A percentile compares a stretch with the other conserved stretches of the same genome.
phyloP scores from a whole-genome alignment of 176 grass and related monocot species.

The Musa troglodytarum region DNA sequence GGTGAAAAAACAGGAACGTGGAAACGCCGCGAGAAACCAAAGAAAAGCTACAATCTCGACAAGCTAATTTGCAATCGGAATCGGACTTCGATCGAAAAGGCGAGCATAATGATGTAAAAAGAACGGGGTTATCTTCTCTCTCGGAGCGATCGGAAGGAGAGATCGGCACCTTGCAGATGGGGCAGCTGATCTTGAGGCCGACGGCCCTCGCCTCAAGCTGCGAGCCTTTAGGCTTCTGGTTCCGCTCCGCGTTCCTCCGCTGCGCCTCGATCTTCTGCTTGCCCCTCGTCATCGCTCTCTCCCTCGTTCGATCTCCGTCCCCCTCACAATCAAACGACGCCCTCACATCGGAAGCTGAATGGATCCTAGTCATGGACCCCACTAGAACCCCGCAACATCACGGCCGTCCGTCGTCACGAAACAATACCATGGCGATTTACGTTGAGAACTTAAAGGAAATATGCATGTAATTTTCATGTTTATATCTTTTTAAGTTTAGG shows the following conservation, averaged over 20 bases:
- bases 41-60: too few species aligned
- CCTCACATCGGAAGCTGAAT: too few species aligned
- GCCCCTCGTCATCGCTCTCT: conserved; percentile 56
- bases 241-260: conserved; percentile 72
- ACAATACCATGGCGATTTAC: too few species aligned
- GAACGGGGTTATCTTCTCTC: not conserved
- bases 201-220: conserved; percentile 83
- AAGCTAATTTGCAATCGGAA: too few species aligned
- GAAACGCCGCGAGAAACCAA: too few species aligned
- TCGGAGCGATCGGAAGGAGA: not conserved
- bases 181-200: conserved; percentile 86
- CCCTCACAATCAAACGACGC: not conserved
- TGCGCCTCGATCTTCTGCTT: conserved; percentile 99
- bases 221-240: conserved; percentile 83
- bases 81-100: not conserved
- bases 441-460: too few species aligned
- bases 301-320: not conserved
- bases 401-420: too few species aligned
- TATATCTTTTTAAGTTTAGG: too few species aligned
- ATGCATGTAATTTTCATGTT: too few species aligned
- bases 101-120: not conserved
- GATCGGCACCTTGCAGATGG: conserved; percentile 73
- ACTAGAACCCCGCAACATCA: too few species aligned
- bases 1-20: too few species aligned
- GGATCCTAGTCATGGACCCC: too few species aligned